Conservation (phyloP, 768 basidiomycete genomes). For the Tephrocybe sp. region DNA sequence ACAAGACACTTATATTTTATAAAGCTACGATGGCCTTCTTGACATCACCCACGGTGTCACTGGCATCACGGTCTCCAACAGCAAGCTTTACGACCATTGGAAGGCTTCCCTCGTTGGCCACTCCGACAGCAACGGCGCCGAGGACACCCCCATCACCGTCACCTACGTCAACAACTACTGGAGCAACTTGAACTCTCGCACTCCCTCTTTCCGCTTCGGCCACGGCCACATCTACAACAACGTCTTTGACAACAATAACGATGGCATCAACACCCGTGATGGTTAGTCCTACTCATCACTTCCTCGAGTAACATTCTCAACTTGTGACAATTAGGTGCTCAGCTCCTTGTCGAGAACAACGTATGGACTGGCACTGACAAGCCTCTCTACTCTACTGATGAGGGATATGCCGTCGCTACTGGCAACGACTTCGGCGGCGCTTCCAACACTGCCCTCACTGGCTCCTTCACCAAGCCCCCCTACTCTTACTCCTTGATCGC, state of each 20-base stretch:
- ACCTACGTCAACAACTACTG: conserved; percentile 45
- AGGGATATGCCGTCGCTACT: conserved; percentile 38
- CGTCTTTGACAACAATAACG: conserved; percentile 40
- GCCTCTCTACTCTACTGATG: conserved; percentile 41
- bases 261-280: conserved; percentile 44
- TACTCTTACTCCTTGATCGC: conserved; percentile 33
- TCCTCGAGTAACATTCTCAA: too few relatives aligned
- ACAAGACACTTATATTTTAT: background rate
- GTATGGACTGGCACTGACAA: conserved; percentile 41
- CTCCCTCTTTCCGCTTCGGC: conserved; percentile 47
- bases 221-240: conserved; percentile 49
- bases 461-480: conserved; percentile 32
- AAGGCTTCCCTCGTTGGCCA: conserved; percentile 45
- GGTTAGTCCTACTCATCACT: conserved; percentile 33
- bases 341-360: conserved; percentile 48
- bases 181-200: conserved; percentile 42
- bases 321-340: too few relatives aligned
- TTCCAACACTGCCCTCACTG: conserved; percentile 30
- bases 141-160: conserved; percentile 40
- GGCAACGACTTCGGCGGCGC: conserved; percentile 38
- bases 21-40: conserved; percentile 44
- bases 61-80: conserved; percentile 41
- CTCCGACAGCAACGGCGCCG: conserved; percentile 40
- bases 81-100: conserved; percentile 45
- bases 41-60: conserved; percentile 46